Conservation (phyloP, 345 rosid species). For the Salix koriyanagi region DNA sequence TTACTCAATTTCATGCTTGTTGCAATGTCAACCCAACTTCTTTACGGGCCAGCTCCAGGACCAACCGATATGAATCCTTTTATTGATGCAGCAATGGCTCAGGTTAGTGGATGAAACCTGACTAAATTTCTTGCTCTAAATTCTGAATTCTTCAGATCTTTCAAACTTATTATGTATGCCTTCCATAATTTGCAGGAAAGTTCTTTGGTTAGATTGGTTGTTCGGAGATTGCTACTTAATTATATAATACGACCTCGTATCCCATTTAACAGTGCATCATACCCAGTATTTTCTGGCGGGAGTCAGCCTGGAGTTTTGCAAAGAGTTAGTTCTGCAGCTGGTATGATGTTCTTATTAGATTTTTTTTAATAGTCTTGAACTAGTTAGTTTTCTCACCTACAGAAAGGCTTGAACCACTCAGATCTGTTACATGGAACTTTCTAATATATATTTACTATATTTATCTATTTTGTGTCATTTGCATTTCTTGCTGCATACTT, state of each 20-base stretch:
- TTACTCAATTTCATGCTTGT: constrained; percentile 79
- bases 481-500: not conserved
- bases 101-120: constrained; percentile 42
- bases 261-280: constrained; percentile 41
- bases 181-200: constrained; percentile 50
- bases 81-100: constrained; percentile 81
- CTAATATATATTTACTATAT: not conserved
- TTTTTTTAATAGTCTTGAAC: not conserved
- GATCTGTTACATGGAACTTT: not conserved
- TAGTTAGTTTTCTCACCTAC: not conserved
- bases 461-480: not conserved
- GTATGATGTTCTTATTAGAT: constrained; percentile 38
- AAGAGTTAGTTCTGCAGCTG: constrained; percentile 89
- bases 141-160: constrained; percentile 1
- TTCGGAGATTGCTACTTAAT: constrained; percentile 61
- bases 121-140: not conserved
- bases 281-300: constrained; percentile 51
- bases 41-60: constrained; percentile 67
- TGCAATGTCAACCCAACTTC: constrained; percentile 93
- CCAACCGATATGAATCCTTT: constrained; percentile 75
- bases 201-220: constrained; percentile 59
- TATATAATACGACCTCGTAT: constrained; percentile 54
- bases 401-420: not conserved
- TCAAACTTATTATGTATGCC: not conserved
- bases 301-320: constrained; percentile 73